These are phyloP conservation scores for Cordyceps militaris DNA, from an alignment of 2,329 filamentous ascomycete species.

Conservation along the genomic window DNA sequence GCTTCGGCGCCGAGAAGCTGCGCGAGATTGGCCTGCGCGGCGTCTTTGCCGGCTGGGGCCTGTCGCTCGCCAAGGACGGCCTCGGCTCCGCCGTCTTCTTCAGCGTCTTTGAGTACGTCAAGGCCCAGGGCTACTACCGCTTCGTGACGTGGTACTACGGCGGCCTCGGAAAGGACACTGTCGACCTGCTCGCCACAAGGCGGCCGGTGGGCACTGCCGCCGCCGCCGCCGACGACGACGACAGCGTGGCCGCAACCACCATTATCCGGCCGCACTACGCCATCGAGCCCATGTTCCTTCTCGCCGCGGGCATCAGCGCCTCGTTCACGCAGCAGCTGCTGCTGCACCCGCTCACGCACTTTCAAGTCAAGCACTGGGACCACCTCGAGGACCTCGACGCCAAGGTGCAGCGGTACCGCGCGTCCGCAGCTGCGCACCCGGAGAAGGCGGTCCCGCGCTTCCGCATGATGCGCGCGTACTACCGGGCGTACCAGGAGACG, in stretches of 20 bases:
- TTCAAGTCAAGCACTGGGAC: conserved; percentile 68
- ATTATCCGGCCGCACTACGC: conserved; percentile 68
- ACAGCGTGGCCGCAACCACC: conserved; percentile 22
- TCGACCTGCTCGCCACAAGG: conserved; percentile 43
- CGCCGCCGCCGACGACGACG: conserved; percentile 17
- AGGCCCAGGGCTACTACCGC: conserved; percentile 62
- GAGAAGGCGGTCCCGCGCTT: conserved; percentile 31
- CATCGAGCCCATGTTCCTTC: conserved; percentile 64
- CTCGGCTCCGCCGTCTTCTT: conserved; percentile 67
- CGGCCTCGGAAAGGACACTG: conserved; percentile 43
- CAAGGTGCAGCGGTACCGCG: conserved; percentile 41
- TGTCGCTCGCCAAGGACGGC: conserved; percentile 63
- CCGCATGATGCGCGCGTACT: conserved; percentile 58
- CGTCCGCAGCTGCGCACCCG: conserved; percentile 24
- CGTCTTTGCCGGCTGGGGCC: conserved; percentile 65
- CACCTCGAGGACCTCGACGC: conserved; percentile 66
- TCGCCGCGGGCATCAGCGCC: conserved; percentile 61
- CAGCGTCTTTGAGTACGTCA: conserved; percentile 67
- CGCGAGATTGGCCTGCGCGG: conserved; percentile 65
- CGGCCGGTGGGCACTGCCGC: conserved; percentile 27
- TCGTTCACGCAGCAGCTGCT: conserved; percentile 62
- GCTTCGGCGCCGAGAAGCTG: conserved; percentile 56
- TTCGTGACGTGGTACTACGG: conserved; percentile 68
- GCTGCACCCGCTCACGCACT: conserved; percentile 62
- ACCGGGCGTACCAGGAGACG: conserved; percentile 63